Evolutionary conservation across 129 eudicot species (phyloP), one percentile per base, ranked within the genome.

Genomic region (Gnaphalium uliginosum): DNA sequence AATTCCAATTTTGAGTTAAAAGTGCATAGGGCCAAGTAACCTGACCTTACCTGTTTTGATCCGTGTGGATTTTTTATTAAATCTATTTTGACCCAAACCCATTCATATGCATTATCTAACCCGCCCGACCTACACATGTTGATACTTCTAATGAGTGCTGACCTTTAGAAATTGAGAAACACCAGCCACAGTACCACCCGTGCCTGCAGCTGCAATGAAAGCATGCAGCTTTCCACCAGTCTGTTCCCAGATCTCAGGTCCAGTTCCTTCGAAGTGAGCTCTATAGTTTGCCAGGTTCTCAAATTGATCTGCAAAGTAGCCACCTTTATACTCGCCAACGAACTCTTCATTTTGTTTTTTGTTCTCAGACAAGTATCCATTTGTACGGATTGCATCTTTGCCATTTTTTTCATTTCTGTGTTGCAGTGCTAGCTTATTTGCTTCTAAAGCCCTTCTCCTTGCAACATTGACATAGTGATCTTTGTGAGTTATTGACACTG

Each of bases 161-260:
- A 88, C 98, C 96, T 94, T 91, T 35, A 94, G 81, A 76, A 82
- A 94, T 14, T 85, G 72, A 68, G 99, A 90, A 81, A 94, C 87
- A 59, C 99, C 97, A 60, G 99, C 93, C 21, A 94, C 84, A 11
- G 99, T 94, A 72, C 99, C 99, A 27, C 97, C 97, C 22, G 99
- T 94, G 62, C 99, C 99, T 32, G 99, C 96, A 72, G 96, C 97
- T 58, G 96, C 96, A 59, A 94, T 72, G 72, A 94, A 94, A 66
- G 99, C 97, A 84, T 91, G 89, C 79, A 94, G 69, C 25, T 78
- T 80, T 24, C 96, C 94, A 43, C 78, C 87, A 73, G 90, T 85
- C 80, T 94, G 99, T 72, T 85, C 92, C 99, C 97, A 94, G 14
- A 94, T 91, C 77, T 94, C 99, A 15, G 97, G 96, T 18, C 96